Base-by-base conservation (phyloP, 148 eudicot species). In the Arctostaphylos glauca region DNA sequence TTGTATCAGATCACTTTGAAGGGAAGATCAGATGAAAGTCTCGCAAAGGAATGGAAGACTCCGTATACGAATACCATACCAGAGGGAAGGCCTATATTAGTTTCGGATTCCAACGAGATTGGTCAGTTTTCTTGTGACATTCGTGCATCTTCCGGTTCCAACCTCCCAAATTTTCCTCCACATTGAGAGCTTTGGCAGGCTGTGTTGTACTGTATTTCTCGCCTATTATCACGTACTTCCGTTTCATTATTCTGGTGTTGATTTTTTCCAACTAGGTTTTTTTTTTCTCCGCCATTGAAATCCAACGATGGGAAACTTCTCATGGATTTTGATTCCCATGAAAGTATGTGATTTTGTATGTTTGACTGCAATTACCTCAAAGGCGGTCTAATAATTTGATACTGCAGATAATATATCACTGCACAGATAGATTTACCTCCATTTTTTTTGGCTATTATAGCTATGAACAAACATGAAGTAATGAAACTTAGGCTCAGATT, bases 301-400 rank as follows among this genome's bases (percentile, higher is more conserved):
- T 56, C 25, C 4, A 60, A 18, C 50, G 14, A 64, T 23, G 54
- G 44, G 74, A 68, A 80, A 16, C 59, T 66, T 31, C 56, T 53
- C 21, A 46, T 21, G 23, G 47, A 66, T 64, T 18, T 47, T 80
- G 47, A 19, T 50, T 66, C 44, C 67, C 48, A 64, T 47, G 18
- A 3, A 62, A 25, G 43, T 21, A 38, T 13, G 23, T 19, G 59
- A 9, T 44, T 78, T 47, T 31, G 44, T n/a, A 44, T 44, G n/a
- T 78, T 78, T 59, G 68, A 62, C 48, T 62, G 25, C 48, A 80
- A 48, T 64, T 64, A 21, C 47, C 56, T 19, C 9, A 0, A 44
- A 14, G 50, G 18, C 54, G 9, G 54, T 79, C 73, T 23, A 77
- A 77, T 16, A 9, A 47, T 78, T 79, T 79, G 71, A 62, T 60